Base-by-base conservation (phyloP, 1,284 basidiomycete genomes). In the Puccinia horiana region DNA sequence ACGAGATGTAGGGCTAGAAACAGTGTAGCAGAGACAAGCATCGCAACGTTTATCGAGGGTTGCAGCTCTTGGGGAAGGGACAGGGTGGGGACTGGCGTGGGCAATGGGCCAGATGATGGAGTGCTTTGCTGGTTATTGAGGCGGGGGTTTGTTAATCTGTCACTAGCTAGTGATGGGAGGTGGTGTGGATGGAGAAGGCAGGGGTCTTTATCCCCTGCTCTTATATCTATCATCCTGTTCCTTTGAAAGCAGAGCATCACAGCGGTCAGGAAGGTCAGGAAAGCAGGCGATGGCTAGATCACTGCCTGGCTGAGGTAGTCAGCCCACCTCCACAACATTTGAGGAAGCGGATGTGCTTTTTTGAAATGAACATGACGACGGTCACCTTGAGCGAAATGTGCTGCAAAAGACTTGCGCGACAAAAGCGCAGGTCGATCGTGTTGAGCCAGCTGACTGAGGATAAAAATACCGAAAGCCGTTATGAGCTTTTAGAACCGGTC, bases 21-120 rank as follows among this genome's bases (percentile, higher is more conserved):
- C n/a, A 69, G 65, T 44, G 65, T 42, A 47, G 40, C 9, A n/a
- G 29, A n/a, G 65, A 44, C 42, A 14, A 69, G 42, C 65, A 69
- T 69, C 12, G 65, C 65, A n/a, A 29, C 8, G 23, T 47, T 6
- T 26, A 42, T 9, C 42, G 11, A 16, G 16, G 11, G 12, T 44
- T 11, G 26, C 26, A 9, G n/a, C 12, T 23, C 23, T n/a, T 40
- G 42, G 23, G n/a, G 18, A 40, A 40, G 42, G 6, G 20, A 4
- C 8, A 9, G 42, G 37, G 63, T 20, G 23, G 35, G 63, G 37
- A 42, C 35, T 16, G 1, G 61, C 32, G 32, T 32, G 40, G 6
- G 20, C 0, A 37, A 63, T 37, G 63, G 63, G 14, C 32, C 2
- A 4, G 58, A 61, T 14, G 58, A n/a, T n/a, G 58, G 37, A 42